Evolutionary conservation across 371 early-diverging fungal species (phyloP).

Genomic region (Rhizomucor pusillus): DNA sequence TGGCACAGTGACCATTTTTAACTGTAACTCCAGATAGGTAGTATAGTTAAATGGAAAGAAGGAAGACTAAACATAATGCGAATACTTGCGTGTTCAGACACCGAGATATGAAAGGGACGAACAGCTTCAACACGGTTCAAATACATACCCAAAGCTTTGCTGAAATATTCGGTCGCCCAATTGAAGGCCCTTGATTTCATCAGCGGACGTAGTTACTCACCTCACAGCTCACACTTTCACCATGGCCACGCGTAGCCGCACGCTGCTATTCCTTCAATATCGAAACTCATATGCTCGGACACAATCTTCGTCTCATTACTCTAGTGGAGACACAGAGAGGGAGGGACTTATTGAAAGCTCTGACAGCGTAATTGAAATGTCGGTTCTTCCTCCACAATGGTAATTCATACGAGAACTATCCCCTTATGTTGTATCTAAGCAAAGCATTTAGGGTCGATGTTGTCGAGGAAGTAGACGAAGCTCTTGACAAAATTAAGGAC

Average conservation of each 20-base stretch:
- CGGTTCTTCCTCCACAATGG: slow-evolving; percentile 85
- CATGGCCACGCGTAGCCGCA: slow-evolving; percentile 89
- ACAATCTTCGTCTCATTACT: slow-evolving; percentile 36
- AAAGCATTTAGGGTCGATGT: slow-evolving; percentile 72
- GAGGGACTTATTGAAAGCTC: slow-evolving; percentile 68
- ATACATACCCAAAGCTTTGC: too few species aligned
- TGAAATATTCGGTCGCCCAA: too few species aligned
- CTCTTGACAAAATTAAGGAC: slow-evolving; percentile 51
- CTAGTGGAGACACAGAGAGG: slow-evolving; percentile 52
- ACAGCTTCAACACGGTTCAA: too few species aligned
- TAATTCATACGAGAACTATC: slow-evolving; percentile 18
- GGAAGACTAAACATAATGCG: too few species aligned
- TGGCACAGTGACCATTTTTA: too few species aligned
- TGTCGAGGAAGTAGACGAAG: slow-evolving; percentile 78
- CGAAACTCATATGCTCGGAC: slow-evolving; percentile 86
- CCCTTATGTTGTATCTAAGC: neutral
- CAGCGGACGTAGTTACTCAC: too few species aligned
- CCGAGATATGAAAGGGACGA: too few species aligned
- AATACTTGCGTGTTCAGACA: too few species aligned
- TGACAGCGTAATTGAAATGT: slow-evolving; percentile 67
- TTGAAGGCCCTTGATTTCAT: too few species aligned
- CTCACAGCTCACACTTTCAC: neutral
- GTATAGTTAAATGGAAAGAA: too few species aligned
- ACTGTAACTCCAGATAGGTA: too few species aligned
- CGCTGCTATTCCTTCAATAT: slow-evolving; percentile 89